Percentiles rank a stretch among this genome's conserved stretches.
Conservation (phyloP, 805 yeast genomes). For the Metschnikowia continentalis region DNA sequence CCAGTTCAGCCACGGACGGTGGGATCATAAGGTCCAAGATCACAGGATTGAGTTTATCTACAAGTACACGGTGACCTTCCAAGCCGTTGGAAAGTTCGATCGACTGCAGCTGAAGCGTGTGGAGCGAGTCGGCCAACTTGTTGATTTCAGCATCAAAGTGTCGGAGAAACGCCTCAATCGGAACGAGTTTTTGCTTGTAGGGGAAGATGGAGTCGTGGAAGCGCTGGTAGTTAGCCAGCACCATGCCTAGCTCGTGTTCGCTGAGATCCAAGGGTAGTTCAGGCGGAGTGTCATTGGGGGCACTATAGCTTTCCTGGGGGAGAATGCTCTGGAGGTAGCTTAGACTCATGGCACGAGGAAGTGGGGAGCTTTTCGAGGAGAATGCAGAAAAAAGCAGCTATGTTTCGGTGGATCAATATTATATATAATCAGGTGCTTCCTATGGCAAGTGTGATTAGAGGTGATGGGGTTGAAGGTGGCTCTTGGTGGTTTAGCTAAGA, state of each 20-base stretch:
- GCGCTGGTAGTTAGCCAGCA: constrained; percentile 14
- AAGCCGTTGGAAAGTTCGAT: constrained; percentile 26
- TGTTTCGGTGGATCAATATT: neutral
- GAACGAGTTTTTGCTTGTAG: constrained; percentile 31
- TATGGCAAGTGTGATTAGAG: no score
- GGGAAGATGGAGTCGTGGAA: constrained; percentile 12
- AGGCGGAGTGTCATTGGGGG: neutral
- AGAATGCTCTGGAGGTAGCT: constrained; percentile 16
- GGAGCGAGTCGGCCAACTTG: constrained; percentile 29
- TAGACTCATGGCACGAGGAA: constrained; percentile 10
- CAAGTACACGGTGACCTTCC: constrained; percentile 23
- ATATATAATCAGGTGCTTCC: no score
- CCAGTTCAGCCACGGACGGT: constrained; percentile 58
- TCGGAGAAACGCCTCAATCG: constrained; percentile 50
- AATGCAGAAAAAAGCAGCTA: neutral
- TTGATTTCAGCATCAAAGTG: constrained; percentile 52
- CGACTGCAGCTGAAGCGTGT: constrained; percentile 33
- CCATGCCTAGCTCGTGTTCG: constrained; percentile 15
- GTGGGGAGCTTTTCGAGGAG: neutral
- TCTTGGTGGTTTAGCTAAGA: no score
- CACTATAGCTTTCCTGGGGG: constrained; percentile 2
- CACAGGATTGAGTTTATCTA: constrained; percentile 61
- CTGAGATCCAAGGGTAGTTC: constrained; percentile 10
- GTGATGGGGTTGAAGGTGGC: no score
- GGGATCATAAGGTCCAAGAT: constrained; percentile 73